Conservation (phyloP, 192 early-diverging fungal species). For the Coemansia nantahalensis region DNA sequence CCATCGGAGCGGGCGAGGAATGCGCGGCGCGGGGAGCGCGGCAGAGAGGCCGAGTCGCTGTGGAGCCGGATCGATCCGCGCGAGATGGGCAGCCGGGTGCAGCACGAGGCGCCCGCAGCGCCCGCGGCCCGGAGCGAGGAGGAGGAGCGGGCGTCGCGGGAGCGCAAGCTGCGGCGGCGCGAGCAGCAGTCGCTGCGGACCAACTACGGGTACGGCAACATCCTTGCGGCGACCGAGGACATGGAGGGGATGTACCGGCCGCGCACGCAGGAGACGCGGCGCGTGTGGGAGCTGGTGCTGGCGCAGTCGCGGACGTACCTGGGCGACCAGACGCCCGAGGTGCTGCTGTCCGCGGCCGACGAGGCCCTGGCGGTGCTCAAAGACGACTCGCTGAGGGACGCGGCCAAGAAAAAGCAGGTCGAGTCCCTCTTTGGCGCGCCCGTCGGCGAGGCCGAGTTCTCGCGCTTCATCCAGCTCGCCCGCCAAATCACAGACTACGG, state of each 20-base stretch:
- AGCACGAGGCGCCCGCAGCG: constrained; percentile 62
- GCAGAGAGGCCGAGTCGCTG: constrained; percentile 92
- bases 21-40: constrained; percentile 86
- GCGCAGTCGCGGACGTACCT: constrained; percentile 77
- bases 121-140: constrained; percentile 55
- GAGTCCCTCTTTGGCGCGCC: constrained; percentile 67
- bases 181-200: constrained; percentile 35
- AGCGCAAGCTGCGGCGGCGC: constrained; percentile 16
- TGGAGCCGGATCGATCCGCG: constrained; percentile 81
- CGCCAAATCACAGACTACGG: constrained; percentile 93
- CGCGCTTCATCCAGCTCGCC: constrained; percentile 84
- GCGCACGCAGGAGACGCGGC: constrained; percentile 83
- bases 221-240: constrained; percentile 85
- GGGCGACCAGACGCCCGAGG: constrained; percentile 89
- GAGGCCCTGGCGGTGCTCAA: constrained; percentile 80
- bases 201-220: constrained; percentile 64
- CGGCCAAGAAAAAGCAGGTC: constrained; percentile 83
- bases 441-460: constrained; percentile 79
- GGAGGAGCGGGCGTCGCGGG: constrained; percentile 32
- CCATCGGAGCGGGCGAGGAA: constrained; percentile 81
- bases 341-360: constrained; percentile 85
- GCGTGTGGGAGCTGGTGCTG: constrained; percentile 86
- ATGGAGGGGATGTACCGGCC: constrained; percentile 88
- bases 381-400: constrained; percentile 79
- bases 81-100: constrained; percentile 80